Evolutionary conservation across 2,329 filamentous ascomycete genomes (phyloP), one percentile per base, ranked within the genome.

Genomic region (Monilinia laxa): DNA sequence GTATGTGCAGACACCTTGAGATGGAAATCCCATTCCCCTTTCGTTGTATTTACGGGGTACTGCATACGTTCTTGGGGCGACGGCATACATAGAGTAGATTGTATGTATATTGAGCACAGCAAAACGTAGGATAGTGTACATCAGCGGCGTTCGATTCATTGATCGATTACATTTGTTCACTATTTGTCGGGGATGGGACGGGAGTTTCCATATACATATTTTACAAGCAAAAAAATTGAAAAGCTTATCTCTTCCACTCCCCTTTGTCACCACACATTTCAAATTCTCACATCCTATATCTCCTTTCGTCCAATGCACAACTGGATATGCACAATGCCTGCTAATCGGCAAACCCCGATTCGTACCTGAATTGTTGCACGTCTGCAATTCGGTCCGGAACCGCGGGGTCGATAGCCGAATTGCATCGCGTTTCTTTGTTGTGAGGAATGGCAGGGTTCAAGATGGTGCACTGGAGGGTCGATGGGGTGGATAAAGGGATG

Each of bases 1-100:
- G 31, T 53, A 63, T 49, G 64, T 62, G 7, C 56, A 66, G 49
- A 66, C 56, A 38, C 56, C 64, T 47, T 64, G 47, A 59, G n/a
- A 2, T 35, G 18, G 42, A 9, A 10, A 1, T n/a, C 9, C 45
- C 7, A 14, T 23, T 35, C 16, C 10, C 52, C 20, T 9, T 11
- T 12, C 20, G 9, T 59, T 16, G 20, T 14, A 31, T 59, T 23
- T 49, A 23, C 25, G 57, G 20, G 20, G 31, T 9, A 35, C 9
- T n/a, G 35, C 55, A 57, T 49, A 10, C 47, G 47, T 49, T 49
- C 47, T 23, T 23, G 20, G 7, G 6, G 7, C 3, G 45, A 10
- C 9, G 47, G 20, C 7, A 6, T 1, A 23, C 4, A 35, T 47
- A 35, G 42, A 11, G 31, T 47, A 25, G 47, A 49, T n/a, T 47